Conservation (phyloP, 2,329 filamentous ascomycete species). For the Pseudogymnoascus sp. region DNA sequence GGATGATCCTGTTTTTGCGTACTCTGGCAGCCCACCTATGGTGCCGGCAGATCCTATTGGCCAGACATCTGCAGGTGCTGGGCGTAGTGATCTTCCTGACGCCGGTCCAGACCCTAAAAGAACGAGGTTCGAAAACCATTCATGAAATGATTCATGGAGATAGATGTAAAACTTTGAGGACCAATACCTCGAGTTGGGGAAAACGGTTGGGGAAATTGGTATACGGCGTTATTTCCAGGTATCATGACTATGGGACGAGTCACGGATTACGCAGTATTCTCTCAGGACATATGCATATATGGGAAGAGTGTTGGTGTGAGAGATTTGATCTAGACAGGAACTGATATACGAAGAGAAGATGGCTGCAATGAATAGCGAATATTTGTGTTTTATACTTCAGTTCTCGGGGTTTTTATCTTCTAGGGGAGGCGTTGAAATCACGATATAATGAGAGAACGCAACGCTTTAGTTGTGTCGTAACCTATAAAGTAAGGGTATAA, state of each 20-base stretch:
- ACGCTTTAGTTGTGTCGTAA: neutral
- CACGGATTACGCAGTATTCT: neutral
- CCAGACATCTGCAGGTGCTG: neutral
- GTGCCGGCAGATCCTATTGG: neutral
- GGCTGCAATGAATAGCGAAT: neutral
- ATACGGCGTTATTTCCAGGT: neutral
- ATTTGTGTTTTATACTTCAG: neutral
- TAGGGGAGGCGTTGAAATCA: neutral
- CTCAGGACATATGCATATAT: neutral
- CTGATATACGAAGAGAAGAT: neutral
- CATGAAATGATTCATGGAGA: neutral
- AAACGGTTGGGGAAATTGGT: neutral
- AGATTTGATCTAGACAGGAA: neutral
- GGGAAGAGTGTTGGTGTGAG: neutral
- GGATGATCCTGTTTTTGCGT: constrained; percentile 6
- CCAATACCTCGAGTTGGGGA: neutral
- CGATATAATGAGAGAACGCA: neutral
- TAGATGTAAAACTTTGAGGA: neutral
- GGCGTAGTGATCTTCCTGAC: neutral
- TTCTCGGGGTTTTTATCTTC: neutral
- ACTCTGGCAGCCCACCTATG: neutral
- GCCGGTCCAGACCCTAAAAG: neutral
- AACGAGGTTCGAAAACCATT: neutral
- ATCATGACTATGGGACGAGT: neutral
- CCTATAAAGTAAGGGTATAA: neutral